These are phyloP conservation scores for Mitragyna speciosa DNA, from an alignment of 257 asterid species.

Conservation along the genomic window DNA sequence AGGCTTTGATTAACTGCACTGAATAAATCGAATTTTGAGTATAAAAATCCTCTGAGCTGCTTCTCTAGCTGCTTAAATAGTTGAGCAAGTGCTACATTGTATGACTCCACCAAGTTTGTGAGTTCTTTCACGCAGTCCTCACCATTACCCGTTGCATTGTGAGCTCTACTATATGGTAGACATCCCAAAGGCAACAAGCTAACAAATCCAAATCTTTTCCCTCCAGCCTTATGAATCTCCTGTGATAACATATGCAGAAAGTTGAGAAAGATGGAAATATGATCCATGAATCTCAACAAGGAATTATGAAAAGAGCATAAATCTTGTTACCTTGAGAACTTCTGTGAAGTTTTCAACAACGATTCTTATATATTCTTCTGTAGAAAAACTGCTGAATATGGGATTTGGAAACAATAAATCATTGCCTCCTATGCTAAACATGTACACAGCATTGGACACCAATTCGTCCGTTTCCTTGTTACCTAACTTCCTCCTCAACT, in stretches of 20 bases:
- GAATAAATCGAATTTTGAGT: constrained; percentile 25
- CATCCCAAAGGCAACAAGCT: constrained; percentile 20
- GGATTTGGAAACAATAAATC: constrained; percentile 28
- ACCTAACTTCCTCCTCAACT: constrained; percentile 19
- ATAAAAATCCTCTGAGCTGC: constrained; percentile 23
- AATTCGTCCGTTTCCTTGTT: constrained; percentile 4
- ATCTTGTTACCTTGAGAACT: constrained; percentile 21
- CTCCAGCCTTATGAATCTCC: constrained; percentile 31
- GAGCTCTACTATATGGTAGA: constrained; percentile 22
- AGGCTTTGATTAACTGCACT: constrained; percentile 16
- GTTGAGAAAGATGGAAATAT: no score
- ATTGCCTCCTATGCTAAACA: constrained; percentile 28
- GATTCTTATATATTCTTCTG: constrained; percentile 14
- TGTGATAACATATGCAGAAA: background rate
- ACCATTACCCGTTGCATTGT: background rate
- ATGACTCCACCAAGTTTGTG: constrained; percentile 8
- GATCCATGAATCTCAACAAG: background rate
- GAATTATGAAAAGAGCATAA: no score
- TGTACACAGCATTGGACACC: constrained; percentile 29
- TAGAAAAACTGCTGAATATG: constrained; percentile 10
- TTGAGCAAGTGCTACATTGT: constrained; percentile 17
- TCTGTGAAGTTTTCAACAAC: constrained; percentile 28
- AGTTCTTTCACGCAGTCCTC: constrained; percentile 11
- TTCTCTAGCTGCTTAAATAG: constrained; percentile 21
- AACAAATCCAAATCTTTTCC: constrained; percentile 31